phyloP scores from a whole-genome alignment of 1,284 basidiomycete genomes.

The Moesziomyces parantarcticus region DNA sequence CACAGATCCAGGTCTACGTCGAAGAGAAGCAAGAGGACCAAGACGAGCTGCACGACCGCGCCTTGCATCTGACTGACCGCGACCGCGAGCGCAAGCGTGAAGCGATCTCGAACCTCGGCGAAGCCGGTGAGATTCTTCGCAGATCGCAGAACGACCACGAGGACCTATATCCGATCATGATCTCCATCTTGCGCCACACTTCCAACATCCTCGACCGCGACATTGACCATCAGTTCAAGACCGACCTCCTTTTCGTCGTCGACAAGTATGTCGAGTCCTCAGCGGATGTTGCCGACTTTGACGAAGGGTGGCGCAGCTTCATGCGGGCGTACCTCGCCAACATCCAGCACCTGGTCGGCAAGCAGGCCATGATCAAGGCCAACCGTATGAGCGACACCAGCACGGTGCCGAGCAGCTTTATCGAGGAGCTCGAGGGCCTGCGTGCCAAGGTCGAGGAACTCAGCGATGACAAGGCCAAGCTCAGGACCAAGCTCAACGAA shows the following conservation, averaged over 20 bases:
- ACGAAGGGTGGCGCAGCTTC: constrained; percentile 76
- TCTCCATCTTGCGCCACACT: constrained; percentile 71
- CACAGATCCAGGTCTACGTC: constrained; percentile 81
- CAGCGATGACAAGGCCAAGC: constrained; percentile 75
- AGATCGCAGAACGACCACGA: constrained; percentile 50
- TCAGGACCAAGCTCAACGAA: constrained; percentile 74
- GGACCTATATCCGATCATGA: constrained; percentile 64
- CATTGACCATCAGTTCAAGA: constrained; percentile 75
- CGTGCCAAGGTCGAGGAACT: constrained; percentile 74
- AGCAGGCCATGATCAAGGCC: constrained; percentile 72
- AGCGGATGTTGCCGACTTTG: constrained; percentile 74
- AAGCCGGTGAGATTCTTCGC: constrained; percentile 43
- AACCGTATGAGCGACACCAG: constrained; percentile 70
- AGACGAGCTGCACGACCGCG: constrained; percentile 74
- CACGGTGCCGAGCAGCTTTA: constrained; percentile 71
- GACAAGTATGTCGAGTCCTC: constrained; percentile 78
- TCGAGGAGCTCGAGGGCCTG: constrained; percentile 76
- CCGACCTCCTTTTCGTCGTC: constrained; percentile 74
- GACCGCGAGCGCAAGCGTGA: constrained; percentile 25
- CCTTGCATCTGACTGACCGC: constrained; percentile 22
- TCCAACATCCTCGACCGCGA: constrained; percentile 74
- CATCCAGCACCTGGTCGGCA: constrained; percentile 78
- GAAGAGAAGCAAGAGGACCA: constrained; percentile 91
- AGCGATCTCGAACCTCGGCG: constrained; percentile 34
- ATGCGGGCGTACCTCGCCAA: constrained; percentile 75